A percentile compares a stretch with the other conserved stretches of the same genome.
phyloP scores from a whole-genome alignment of 768 basidiomycete genomes.

The Xanthoconium purpureum region DNA sequence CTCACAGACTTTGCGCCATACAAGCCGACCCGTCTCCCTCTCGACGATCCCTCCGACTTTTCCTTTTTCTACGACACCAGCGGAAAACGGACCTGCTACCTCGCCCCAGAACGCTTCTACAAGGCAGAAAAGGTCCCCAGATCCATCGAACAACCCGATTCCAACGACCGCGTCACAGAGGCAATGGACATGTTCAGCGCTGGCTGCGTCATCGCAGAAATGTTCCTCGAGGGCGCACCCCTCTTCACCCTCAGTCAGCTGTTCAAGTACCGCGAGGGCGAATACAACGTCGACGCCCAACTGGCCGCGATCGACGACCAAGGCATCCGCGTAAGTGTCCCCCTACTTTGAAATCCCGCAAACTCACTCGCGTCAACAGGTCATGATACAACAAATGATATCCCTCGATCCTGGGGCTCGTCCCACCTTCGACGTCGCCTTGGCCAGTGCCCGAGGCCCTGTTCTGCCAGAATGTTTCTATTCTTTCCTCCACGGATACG shows the following conservation, averaged over 20 bases:
- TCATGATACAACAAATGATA: slow-evolving; percentile 88
- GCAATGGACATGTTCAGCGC: slow-evolving; percentile 96
- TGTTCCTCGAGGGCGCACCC: slow-evolving; percentile 92
- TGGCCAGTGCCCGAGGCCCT: slow-evolving; percentile 70
- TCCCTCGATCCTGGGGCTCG: slow-evolving; percentile 70
- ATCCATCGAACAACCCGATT: slow-evolving; percentile 47
- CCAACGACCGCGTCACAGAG: slow-evolving; percentile 84
- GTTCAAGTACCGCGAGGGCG: slow-evolving; percentile 90
- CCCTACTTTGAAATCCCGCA: neutral
- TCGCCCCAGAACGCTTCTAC: slow-evolving; percentile 96
- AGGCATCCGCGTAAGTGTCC: slow-evolving; percentile 67
- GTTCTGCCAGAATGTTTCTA: slow-evolving; percentile 94
- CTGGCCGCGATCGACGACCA: slow-evolving; percentile 76
- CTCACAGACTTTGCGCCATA: slow-evolving; percentile 92
- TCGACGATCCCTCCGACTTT: slow-evolving; percentile 96
- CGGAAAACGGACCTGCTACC: slow-evolving; percentile 88
- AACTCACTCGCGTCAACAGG: slow-evolving; percentile 44
- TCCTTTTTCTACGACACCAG: slow-evolving; percentile 98
- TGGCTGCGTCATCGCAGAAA: slow-evolving; percentile 93
- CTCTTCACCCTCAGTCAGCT: slow-evolving; percentile 93
- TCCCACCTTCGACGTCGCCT: slow-evolving; percentile 76
- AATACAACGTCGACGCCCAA: slow-evolving; percentile 70
- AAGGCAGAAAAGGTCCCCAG: slow-evolving; percentile 68
- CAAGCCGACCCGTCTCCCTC: slow-evolving; percentile 92
- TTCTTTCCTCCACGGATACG: slow-evolving; percentile 89